These are phyloP conservation scores for Coccomyxa sp. DNA, from an alignment of 139 green algal species.

Conservation along the genomic window DNA sequence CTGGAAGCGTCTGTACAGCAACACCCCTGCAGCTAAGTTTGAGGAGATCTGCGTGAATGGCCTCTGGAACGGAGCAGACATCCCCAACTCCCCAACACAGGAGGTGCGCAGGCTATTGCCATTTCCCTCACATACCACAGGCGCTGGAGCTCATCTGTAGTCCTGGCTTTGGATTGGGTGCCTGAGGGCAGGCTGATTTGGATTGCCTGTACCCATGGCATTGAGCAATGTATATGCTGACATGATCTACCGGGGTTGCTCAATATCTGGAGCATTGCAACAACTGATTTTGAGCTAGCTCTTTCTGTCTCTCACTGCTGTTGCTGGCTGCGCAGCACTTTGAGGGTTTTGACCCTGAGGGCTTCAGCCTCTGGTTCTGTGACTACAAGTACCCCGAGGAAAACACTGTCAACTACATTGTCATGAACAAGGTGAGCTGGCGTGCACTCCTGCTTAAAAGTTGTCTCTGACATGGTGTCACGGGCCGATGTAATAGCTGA, in stretches of 20 bases:
- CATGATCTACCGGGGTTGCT: too few species aligned
- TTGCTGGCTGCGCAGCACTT: slow-evolving; percentile 24
- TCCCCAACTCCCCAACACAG: slow-evolving; percentile 33
- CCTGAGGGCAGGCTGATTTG: not conserved
- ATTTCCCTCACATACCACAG: not conserved
- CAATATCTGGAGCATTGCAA: too few species aligned
- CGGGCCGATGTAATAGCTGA: too few species aligned
- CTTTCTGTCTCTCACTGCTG: not conserved
- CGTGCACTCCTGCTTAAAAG: too few species aligned
- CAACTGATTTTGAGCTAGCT: not conserved
- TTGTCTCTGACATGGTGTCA: too few species aligned
- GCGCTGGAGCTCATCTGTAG: not conserved
- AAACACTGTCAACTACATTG: slow-evolving; percentile 64
- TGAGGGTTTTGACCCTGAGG: slow-evolving; percentile 30
- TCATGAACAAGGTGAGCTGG: slow-evolving; percentile 56
- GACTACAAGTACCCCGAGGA: slow-evolving; percentile 72
- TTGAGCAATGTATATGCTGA: not conserved
- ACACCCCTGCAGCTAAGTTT: slow-evolving; percentile 51
- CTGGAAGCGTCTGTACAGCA: slow-evolving; percentile 65
- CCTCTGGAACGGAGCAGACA: slow-evolving; percentile 39
- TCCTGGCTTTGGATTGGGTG: not conserved
- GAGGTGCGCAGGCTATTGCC: slow-evolving; percentile 10
- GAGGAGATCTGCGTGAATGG: slow-evolving; percentile 40
- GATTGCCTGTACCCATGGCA: not conserved
- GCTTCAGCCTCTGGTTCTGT: slow-evolving; percentile 58